A percentile compares a stretch with the other conserved stretches of the same genome.
phyloP scores from a whole-genome alignment of 495 filamentous ascomycete species.

The Penicillium pulvis region DNA sequence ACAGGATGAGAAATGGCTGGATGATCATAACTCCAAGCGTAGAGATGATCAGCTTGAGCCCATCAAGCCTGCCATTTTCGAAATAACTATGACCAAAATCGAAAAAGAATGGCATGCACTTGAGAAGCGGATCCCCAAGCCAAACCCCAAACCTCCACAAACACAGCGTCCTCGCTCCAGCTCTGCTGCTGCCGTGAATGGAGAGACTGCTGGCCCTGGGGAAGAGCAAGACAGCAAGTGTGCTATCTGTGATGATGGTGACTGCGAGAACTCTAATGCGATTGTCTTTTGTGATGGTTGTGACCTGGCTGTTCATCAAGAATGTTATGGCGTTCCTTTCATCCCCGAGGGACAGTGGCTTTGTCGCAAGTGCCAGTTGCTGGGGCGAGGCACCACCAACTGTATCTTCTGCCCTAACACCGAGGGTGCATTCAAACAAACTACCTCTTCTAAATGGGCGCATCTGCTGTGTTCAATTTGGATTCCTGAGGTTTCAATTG shows the following conservation, averaged over 20 bases:
- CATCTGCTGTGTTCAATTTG: slow-evolving; percentile 96
- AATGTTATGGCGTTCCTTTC: slow-evolving; percentile 98
- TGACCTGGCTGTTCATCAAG: slow-evolving; percentile 96
- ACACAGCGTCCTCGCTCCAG: slow-evolving; percentile 88
- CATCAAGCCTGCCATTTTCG: slow-evolving; percentile 90
- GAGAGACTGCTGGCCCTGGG: slow-evolving; percentile 75
- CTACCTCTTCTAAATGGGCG: slow-evolving; percentile 91
- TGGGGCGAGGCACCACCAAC: slow-evolving; percentile 88
- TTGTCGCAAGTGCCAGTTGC: slow-evolving; percentile 93
- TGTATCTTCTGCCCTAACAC: slow-evolving; percentile 99
- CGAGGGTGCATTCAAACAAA: slow-evolving; percentile 98
- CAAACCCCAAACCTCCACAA: slow-evolving; percentile 92
- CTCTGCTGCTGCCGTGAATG: slow-evolving; percentile 89
- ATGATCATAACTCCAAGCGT: slow-evolving; percentile 76
- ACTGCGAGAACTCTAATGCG: slow-evolving; percentile 99
- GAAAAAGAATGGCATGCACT: slow-evolving; percentile 98
- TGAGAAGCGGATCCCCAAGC: slow-evolving; percentile 94
- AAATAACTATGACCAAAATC: slow-evolving; percentile 97
- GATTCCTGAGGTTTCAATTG: slow-evolving; percentile 95
- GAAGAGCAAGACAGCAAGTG: slow-evolving; percentile 98
- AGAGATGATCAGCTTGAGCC: slow-evolving; percentile 70
- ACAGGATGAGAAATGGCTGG: slow-evolving; percentile 96
- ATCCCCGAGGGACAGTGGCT: slow-evolving; percentile 99
- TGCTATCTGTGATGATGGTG: slow-evolving; percentile 95
- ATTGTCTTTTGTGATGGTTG: slow-evolving; percentile 99